These are phyloP conservation scores for Microcyclospora tardicrescens DNA, from an alignment of 2,329 filamentous ascomycete genomes.

Conservation along the genomic window DNA sequence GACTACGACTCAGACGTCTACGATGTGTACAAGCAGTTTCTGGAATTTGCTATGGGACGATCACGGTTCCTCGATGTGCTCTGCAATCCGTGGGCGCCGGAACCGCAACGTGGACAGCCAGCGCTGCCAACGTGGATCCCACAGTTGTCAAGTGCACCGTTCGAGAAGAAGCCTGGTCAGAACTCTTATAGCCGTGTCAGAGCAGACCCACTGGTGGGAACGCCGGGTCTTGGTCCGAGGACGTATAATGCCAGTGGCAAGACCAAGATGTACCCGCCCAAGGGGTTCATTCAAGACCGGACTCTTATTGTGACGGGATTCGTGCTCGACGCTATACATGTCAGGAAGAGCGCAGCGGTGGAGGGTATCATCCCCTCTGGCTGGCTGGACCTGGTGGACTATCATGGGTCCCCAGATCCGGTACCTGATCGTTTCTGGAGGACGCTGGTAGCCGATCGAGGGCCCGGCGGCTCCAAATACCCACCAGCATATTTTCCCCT, in stretches of 20 bases:
- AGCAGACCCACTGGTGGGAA: slow-evolving; percentile 5
- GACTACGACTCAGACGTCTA: slow-evolving; percentile 5
- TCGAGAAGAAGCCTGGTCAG: slow-evolving; percentile 2
- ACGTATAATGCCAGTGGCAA: slow-evolving; percentile 4
- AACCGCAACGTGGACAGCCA: background rate
- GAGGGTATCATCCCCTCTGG: slow-evolving; percentile 6
- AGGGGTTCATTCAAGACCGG: slow-evolving; percentile 1
- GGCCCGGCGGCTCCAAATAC: background rate
- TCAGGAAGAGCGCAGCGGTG: slow-evolving; percentile 3
- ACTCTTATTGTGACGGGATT: slow-evolving; percentile 5
- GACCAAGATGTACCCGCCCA: background rate
- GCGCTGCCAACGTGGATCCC: slow-evolving; percentile 6
- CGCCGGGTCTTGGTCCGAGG: slow-evolving; percentile 5
- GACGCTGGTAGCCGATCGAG: slow-evolving; percentile 2
- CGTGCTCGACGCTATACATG: slow-evolving; percentile 3
- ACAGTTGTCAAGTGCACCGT: slow-evolving; percentile 4
- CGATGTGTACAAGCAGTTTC: slow-evolving; percentile 5
- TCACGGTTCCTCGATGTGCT: slow-evolving; percentile 6
- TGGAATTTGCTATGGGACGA: slow-evolving; percentile 4
- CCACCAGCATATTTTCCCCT: slow-evolving; percentile 1
- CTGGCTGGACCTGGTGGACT: slow-evolving; percentile 2
- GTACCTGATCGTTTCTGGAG: slow-evolving; percentile 3
- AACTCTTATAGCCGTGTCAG: slow-evolving; percentile 3
- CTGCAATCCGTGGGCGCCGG: slow-evolving; percentile 6
- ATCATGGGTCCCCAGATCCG: background rate